Base-by-base conservation (phyloP, 2,329 filamentous ascomycete genomes). In the Drechmeria coniospora region DNA sequence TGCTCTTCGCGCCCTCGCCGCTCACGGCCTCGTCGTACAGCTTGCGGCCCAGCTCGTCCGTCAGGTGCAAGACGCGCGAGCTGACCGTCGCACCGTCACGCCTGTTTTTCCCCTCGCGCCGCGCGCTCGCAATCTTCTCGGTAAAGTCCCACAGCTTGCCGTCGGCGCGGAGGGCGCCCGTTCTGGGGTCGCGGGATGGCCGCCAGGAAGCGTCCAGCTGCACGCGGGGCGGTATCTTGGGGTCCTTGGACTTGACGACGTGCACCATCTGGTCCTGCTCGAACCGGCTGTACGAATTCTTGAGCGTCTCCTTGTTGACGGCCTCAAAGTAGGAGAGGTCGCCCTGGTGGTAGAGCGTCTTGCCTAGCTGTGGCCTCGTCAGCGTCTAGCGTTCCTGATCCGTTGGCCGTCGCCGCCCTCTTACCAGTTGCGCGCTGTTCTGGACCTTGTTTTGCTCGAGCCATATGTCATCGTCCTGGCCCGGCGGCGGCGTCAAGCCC, bases 301-400 rank as follows among this genome's bases (percentile, higher is more conserved):
- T 92, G 31, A 98, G 68, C 0, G 86, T 92, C 52, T 98, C 87
- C 44, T 94, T 94, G 61, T 98, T 98, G 37, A 98, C 87, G 3
- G 90, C 86, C 56, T 98, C 90, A 41, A 94, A 95, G 56, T 98
- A 98, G 17, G 79, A 86, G 8, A 98, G 69, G 45, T 98, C 90
- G 31, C 90, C 90, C 57, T 98, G 87, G 49, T 98, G 87, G 47
- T 94, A 98, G 1, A 98, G 65, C 0, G 90, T 95, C 56, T 98
- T 95, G 30, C 90, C 90, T 17, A 94, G 71, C 69, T 87, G 41
- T 4, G 15, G 2, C 4, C 21, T 21, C 4, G 26, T 31, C 23
- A 32, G 26, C 15, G 15, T 6, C 15, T 8, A n/a, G n/a, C n/a
- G 3, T 11, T 17, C 4, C 11, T 11, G 23, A 8, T n/a, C 7